A percentile compares a stretch with the other conserved stretches of the same genome.
These are phyloP conservation scores for Pleurotus pulmonarius DNA, from an alignment of 768 basidiomycete genomes.

Conservation along the genomic window DNA sequence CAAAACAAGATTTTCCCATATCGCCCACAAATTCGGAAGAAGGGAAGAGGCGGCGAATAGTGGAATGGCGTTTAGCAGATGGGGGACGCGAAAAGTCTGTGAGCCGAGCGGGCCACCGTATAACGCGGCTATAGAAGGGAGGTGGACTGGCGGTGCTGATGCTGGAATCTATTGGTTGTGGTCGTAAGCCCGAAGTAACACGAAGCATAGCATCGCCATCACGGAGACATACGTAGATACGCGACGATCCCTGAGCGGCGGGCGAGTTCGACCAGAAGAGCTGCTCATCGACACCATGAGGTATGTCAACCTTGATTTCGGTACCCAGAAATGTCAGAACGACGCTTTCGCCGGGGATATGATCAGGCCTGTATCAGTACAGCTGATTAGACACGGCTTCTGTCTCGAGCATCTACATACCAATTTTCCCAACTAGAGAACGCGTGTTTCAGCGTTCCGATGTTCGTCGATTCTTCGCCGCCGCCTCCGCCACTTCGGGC, in stretches of 20 bases:
- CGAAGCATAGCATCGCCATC: no score
- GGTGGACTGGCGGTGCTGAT: slow-evolving; percentile 47
- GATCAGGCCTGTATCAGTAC: slow-evolving; percentile 72
- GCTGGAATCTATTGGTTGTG: slow-evolving; percentile 55
- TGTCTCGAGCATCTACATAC: slow-evolving; percentile 14
- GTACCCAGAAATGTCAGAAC: slow-evolving; percentile 85
- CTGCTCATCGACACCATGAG: slow-evolving; percentile 63
- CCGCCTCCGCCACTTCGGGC: slow-evolving; percentile 68
- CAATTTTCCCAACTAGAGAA: not conserved
- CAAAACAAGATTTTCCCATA: slow-evolving; percentile 92
- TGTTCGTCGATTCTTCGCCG: slow-evolving; percentile 80
- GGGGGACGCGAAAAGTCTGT: slow-evolving; percentile 28
- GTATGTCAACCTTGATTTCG: slow-evolving; percentile 70
- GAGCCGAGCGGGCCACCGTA: not conserved
- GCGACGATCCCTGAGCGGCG: slow-evolving; percentile 17
- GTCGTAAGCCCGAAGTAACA: no score
- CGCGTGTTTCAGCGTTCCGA: slow-evolving; percentile 74
- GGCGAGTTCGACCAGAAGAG: slow-evolving; percentile 51
- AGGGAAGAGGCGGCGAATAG: slow-evolving; percentile 54
- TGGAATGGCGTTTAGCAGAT: slow-evolving; percentile 37
- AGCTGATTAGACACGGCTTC: slow-evolving; percentile 22
- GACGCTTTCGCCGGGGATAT: slow-evolving; percentile 56
- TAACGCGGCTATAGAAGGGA: not conserved
- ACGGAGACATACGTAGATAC: slow-evolving; percentile 30
- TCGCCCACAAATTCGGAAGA: slow-evolving; percentile 68